phyloP scores from a whole-genome alignment of 192 early-diverging fungal species.

The Dispira parvispora region DNA sequence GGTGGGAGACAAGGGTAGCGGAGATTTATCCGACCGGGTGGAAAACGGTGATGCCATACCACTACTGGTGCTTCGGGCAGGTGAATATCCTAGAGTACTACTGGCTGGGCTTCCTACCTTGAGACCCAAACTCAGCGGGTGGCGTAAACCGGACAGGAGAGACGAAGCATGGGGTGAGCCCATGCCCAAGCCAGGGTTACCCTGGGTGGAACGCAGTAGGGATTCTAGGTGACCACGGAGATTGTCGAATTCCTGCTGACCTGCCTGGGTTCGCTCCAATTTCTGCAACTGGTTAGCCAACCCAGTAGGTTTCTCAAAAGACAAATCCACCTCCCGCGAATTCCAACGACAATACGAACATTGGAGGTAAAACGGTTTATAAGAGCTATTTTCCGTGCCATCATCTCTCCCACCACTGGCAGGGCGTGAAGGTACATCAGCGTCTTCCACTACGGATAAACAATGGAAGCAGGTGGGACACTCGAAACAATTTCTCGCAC shows the following conservation, averaged over 20 bases:
- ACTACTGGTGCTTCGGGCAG: constrained; percentile 11
- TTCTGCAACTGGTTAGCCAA: constrained; percentile 81
- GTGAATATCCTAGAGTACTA: too few species aligned
- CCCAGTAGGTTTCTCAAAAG: constrained; percentile 87
- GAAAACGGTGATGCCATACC: constrained; percentile 11
- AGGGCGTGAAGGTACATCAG: constrained; percentile 12
- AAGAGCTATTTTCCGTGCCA: background rate
- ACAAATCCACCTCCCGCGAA: constrained; percentile 78
- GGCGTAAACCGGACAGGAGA: background rate
- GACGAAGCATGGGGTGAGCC: background rate
- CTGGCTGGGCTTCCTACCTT: constrained; percentile 13
- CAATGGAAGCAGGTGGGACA: constrained; percentile 76
- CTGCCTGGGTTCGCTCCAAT: constrained; percentile 43
- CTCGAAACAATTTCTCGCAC: constrained; percentile 85
- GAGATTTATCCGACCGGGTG: constrained; percentile 3
- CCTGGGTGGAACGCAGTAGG: constrained; percentile 30
- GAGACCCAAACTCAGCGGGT: background rate
- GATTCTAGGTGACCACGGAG: constrained; percentile 77
- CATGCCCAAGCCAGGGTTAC: background rate
- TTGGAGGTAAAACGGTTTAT: constrained; percentile 45
- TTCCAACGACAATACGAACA: constrained; percentile 89
- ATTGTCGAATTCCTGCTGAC: constrained; percentile 65
- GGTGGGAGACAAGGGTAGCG: background rate
- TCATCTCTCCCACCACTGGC: too few species aligned
- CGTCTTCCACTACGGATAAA: constrained; percentile 51